phyloP scores from a whole-genome alignment of 257 asterid species.

The Penstemon newberryi region DNA sequence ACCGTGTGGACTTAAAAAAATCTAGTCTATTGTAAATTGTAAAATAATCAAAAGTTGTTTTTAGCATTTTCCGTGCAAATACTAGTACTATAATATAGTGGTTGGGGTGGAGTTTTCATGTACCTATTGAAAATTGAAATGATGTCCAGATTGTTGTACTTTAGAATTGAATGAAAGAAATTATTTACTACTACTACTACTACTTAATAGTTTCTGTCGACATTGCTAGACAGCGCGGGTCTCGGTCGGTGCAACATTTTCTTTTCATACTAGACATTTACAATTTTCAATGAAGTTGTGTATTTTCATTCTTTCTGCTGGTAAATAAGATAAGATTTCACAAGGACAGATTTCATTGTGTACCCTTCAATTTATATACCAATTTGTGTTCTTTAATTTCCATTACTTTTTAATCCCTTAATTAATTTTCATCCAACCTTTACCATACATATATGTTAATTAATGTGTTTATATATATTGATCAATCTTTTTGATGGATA shows the following conservation, averaged over 20 bases:
- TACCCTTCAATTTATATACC: constrained; percentile 3
- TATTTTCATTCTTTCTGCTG: no score
- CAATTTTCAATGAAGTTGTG: constrained; percentile 17
- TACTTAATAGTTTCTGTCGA: background rate
- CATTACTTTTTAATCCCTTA: background rate
- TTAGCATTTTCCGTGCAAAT: background rate
- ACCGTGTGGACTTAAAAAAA: constrained; percentile 32
- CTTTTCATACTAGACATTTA: constrained; percentile 33
- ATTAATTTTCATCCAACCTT: background rate
- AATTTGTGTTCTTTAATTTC: no score
- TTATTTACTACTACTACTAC: no score
- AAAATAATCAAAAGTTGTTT: no score
- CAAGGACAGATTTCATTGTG: no score
- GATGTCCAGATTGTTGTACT: no score
- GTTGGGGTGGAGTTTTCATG: constrained; percentile 39
- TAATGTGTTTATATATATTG: no score
- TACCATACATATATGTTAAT: background rate
- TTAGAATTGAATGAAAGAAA: no score
- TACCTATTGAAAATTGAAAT: constrained; percentile 14
- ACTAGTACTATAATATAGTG: background rate
- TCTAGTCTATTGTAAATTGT: background rate
- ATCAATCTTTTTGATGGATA: background rate
- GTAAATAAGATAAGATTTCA: no score
- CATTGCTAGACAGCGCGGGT: constrained; percentile 20
- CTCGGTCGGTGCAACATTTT: constrained; percentile 23